Evolutionary conservation across 2,329 filamentous ascomycete species (phyloP).

Genomic region (Geosmithia morbida): DNA sequence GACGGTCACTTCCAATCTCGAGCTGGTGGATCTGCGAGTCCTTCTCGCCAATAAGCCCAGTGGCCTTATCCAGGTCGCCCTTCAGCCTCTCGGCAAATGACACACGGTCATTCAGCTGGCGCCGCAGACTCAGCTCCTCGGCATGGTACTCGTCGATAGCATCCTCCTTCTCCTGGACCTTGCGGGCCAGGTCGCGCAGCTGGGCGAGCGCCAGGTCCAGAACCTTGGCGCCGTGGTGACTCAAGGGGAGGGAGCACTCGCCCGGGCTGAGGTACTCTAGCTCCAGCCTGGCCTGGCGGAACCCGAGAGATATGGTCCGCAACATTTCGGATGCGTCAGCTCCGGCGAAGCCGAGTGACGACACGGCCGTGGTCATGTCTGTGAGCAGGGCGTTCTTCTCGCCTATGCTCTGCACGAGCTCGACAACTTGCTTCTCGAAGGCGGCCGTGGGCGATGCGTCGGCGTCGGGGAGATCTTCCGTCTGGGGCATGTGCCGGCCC

Average conservation of each 20-base stretch:
- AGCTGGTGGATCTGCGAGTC: conserved; percentile 28
- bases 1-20: conserved; percentile 31
- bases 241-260: conserved; percentile 37
- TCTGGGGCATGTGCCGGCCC: conserved; percentile 16
- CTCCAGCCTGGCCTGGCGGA: conserved; percentile 43
- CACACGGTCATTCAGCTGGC: conserved; percentile 39
- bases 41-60: conserved; percentile 17
- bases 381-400: conserved; percentile 32
- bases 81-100: conserved; percentile 32
- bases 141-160: conserved; percentile 45
- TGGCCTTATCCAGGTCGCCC: conserved; percentile 22
- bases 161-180: conserved; percentile 32
- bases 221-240: conserved; percentile 36
- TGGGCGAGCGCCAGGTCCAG: conserved; percentile 37
- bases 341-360: conserved; percentile 34
- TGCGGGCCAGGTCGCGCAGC: conserved; percentile 32
- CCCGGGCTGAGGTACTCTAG: conserved; percentile 48
- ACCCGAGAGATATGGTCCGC: conserved; percentile 27
- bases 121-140: conserved; percentile 37
- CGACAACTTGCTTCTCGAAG: conserved; percentile 26
- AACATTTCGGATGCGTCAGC: conserved; percentile 33
- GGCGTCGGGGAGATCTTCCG: conserved; percentile 4
- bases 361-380: conserved; percentile 29
- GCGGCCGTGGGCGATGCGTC: conserved; percentile 6
- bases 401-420: conserved; percentile 28